Conservation (phyloP, 164 flowering plant genomes). For the Piper longum region DNA sequence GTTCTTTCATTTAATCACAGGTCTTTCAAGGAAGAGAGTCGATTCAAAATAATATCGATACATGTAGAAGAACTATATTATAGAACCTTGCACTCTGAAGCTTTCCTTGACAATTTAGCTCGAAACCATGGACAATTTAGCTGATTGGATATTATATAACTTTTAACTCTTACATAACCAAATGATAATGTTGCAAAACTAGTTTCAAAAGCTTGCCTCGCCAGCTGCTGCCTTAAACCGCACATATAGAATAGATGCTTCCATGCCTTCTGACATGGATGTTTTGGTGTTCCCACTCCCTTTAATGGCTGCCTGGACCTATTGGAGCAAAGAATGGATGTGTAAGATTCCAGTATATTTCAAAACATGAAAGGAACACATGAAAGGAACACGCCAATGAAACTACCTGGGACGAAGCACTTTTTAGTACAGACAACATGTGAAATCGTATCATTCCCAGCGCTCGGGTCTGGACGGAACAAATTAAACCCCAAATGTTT, state of each 20-base stretch:
- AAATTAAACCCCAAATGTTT: neutral
- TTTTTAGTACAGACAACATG: conserved; percentile 73
- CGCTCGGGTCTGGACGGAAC: conserved; percentile 54
- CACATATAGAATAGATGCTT: conserved; percentile 87
- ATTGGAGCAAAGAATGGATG: conserved; percentile 9
- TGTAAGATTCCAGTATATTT: neutral
- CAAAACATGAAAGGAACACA: neutral
- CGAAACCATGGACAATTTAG: neutral
- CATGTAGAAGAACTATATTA: too few species aligned
- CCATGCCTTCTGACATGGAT: conserved; percentile 79
- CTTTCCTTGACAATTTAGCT: neutral
- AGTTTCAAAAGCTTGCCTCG: conserved; percentile 34
- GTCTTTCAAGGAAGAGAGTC: neutral
- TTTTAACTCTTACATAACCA: too few species aligned
- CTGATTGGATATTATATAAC: too few species aligned
- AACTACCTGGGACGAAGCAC: conserved; percentile 77
- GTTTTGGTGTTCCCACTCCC: conserved; percentile 41
- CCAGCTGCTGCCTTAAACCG: conserved; percentile 94
- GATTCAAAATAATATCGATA: too few species aligned
- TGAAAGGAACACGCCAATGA: neutral
- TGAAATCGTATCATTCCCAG: conserved; percentile 84
- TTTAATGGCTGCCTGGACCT: conserved; percentile 68
- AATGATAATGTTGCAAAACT: too few species aligned
- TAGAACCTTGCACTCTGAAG: neutral
- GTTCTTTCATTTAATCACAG: neutral